Conservation (phyloP, 2,329 filamentous ascomycete genomes). For the Aspergillus tanneri region DNA sequence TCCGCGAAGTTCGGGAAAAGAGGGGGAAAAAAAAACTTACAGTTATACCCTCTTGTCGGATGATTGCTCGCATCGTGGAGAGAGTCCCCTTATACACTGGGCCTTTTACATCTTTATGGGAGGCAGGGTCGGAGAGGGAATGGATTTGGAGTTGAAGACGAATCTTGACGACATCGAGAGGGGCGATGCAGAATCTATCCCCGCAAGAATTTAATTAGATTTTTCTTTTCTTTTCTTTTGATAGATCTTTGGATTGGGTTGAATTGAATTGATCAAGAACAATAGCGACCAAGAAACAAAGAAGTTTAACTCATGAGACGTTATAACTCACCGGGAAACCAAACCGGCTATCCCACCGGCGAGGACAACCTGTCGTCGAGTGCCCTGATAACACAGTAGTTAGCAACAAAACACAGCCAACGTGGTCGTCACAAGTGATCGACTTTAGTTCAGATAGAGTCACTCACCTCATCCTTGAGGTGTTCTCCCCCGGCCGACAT, state of each 20-base stretch:
- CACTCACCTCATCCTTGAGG: slow-evolving; percentile 66
- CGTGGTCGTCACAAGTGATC: too few relatives aligned
- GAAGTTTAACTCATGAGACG: too few relatives aligned
- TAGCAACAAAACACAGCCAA: too few relatives aligned
- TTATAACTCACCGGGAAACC: slow-evolving; percentile 74
- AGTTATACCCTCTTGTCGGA: slow-evolving; percentile 76
- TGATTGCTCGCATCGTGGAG: slow-evolving; percentile 72
- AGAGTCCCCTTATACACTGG: slow-evolving; percentile 69
- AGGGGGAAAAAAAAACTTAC: slow-evolving; percentile 33
- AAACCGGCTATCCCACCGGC: slow-evolving; percentile 75
- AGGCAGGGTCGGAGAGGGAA: slow-evolving; percentile 72
- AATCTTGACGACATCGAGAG: slow-evolving; percentile 97
- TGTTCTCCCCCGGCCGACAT: slow-evolving; percentile 64
- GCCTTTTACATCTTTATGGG: slow-evolving; percentile 50
- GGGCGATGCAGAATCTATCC: slow-evolving; percentile 81
- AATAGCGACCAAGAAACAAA: too few relatives aligned
- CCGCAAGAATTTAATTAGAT: neutral
- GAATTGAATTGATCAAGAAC: neutral
- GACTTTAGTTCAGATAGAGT: neutral
- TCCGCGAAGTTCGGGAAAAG: neutral
- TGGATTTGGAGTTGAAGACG: slow-evolving; percentile 90
- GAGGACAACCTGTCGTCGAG: slow-evolving; percentile 63
- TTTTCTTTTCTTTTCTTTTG: neutral
- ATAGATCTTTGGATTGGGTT: neutral
- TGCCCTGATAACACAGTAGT: slow-evolving; percentile 52